phyloP scores from a whole-genome alignment of 2,329 filamentous ascomycete species.

The Amphichorda felina region DNA sequence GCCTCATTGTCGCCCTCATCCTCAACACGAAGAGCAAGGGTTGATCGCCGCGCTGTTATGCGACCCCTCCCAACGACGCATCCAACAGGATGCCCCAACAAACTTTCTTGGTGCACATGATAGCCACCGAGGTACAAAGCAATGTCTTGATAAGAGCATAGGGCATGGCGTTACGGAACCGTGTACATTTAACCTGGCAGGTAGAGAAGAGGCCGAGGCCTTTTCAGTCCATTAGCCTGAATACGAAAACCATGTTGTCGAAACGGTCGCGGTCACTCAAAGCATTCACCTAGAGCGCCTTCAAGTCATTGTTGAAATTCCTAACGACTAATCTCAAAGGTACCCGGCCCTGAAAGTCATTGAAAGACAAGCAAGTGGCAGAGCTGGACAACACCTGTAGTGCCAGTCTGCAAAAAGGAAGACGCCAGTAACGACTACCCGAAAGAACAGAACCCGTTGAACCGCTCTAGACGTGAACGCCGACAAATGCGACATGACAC shows the following conservation, averaged over 20 bases:
- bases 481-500: slow-evolving; percentile 4
- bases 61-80: too few relatives aligned
- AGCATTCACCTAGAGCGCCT: too few relatives aligned
- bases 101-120: not conserved
- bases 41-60: slow-evolving; percentile 16
- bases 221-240: not conserved
- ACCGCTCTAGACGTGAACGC: slow-evolving; percentile 5
- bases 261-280: too few relatives aligned
- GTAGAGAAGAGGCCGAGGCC: slow-evolving; percentile 10
- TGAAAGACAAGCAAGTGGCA: too few relatives aligned
- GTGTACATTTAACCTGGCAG: slow-evolving; percentile 20
- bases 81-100: not conserved
- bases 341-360: too few relatives aligned
- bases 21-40: slow-evolving; percentile 77
- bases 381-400: too few relatives aligned
- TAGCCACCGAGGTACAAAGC: not conserved
- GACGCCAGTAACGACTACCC: too few relatives aligned
- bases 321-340: too few relatives aligned
- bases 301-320: too few relatives aligned
- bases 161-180: slow-evolving; percentile 23
- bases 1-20: slow-evolving; percentile 85
- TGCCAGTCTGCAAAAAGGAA: too few relatives aligned
- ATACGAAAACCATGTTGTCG: not conserved
- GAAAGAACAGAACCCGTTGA: too few relatives aligned
- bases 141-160: slow-evolving; percentile 21